A percentile compares a stretch with the other conserved stretches of the same genome.
phyloP scores from a whole-genome alignment of 768 basidiomycete genomes.

The Chalciporus sphaerocephalus region DNA sequence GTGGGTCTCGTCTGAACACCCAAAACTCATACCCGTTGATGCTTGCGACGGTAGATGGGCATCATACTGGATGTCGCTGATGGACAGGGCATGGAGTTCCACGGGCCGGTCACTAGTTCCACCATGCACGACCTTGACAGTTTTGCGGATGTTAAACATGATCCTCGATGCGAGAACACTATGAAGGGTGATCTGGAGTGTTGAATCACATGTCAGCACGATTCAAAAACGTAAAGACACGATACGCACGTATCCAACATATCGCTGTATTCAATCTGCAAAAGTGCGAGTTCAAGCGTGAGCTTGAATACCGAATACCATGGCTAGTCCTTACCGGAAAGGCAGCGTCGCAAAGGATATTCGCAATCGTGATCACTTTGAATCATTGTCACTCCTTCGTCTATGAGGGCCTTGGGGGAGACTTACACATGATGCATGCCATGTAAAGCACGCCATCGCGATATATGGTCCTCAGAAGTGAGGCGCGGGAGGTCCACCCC shows the following conservation, averaged over 20 bases:
- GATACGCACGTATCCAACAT: no score
- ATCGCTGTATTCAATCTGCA: neutral
- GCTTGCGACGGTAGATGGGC: neutral
- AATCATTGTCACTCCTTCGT: neutral
- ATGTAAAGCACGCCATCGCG: slow-evolving; percentile 4
- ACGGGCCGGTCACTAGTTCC: neutral
- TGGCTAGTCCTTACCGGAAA: neutral
- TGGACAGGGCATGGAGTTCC: neutral
- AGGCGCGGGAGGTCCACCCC: neutral
- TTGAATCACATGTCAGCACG: no score
- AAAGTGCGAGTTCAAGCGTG: neutral
- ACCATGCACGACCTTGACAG: neutral
- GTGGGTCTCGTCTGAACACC: neutral
- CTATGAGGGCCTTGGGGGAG: no score
- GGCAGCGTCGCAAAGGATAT: neutral
- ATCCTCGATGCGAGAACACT: slow-evolving; percentile 8
- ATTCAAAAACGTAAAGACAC: no score
- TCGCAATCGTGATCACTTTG: slow-evolving; percentile 4
- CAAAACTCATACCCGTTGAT: neutral
- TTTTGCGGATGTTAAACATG: slow-evolving; percentile 6
- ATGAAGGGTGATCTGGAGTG: neutral
- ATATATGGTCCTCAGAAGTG: neutral
- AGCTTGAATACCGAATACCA: neutral
- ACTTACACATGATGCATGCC: slow-evolving; percentile 4
- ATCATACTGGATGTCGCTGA: neutral